A percentile compares a stretch with the other conserved stretches of the same genome.
phyloP scores from a whole-genome alignment of 371 early-diverging fungal species.

The Apophysomyces ossiformis region DNA sequence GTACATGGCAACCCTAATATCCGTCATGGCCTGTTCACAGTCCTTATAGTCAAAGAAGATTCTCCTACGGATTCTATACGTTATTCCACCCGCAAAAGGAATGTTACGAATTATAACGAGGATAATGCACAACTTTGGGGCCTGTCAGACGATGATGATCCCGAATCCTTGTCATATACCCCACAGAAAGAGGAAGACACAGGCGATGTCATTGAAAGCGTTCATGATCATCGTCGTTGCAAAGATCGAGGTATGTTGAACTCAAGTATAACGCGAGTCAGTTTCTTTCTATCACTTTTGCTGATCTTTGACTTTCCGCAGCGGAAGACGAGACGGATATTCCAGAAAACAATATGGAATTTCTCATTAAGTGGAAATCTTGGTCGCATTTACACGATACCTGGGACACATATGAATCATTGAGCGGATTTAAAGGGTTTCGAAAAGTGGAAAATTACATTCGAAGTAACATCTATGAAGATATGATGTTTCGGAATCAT shows the following conservation, averaged over 20 bases:
- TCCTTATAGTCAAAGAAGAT: constrained; percentile 7
- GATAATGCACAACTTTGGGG: constrained; percentile 50
- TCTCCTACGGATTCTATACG: constrained; percentile 45
- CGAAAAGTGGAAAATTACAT: constrained; percentile 91
- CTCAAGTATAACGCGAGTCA: background rate
- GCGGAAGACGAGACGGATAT: constrained; percentile 51
- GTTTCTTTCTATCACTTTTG: constrained; percentile 7
- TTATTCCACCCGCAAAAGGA: constrained; percentile 53
- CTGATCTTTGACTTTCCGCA: constrained; percentile 2
- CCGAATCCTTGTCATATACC: constrained; percentile 18
- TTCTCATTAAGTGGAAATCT: constrained; percentile 92
- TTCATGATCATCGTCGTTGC: constrained; percentile 60
- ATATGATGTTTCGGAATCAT: constrained; percentile 65
- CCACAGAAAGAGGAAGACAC: constrained; percentile 47
- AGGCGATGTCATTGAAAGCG: constrained; percentile 69
- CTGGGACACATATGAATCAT: constrained; percentile 79
- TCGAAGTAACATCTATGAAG: constrained; percentile 67
- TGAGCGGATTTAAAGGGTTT: constrained; percentile 81
- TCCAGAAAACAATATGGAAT: constrained; percentile 74
- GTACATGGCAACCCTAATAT: constrained; percentile 2
- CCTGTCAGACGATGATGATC: constrained; percentile 46
- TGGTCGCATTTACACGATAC: constrained; percentile 92
- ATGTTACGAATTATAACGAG: constrained; percentile 59
- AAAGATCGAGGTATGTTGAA: constrained; percentile 21
- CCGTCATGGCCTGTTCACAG: background rate